phyloP scores from a whole-genome alignment of 169 alveolate species.

The Plasmodium coatneyi region DNA sequence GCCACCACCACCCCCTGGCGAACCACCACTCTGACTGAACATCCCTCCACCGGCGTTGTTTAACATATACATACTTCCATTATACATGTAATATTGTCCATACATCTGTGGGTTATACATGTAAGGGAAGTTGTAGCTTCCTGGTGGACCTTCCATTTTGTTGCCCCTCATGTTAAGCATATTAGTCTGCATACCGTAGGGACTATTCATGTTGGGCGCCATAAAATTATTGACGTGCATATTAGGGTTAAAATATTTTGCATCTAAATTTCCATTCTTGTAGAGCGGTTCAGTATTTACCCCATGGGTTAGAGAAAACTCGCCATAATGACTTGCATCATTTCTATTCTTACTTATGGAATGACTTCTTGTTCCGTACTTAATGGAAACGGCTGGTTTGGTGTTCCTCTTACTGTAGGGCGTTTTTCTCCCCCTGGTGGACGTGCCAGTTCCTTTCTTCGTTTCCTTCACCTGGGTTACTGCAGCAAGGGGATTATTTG shows the following conservation, averaged over 20 bases:
- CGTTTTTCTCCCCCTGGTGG: background rate
- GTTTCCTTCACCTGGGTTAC: background rate
- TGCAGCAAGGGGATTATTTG: background rate
- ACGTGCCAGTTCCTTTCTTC: background rate
- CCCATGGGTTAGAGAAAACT: background rate
- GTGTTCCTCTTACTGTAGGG: constrained; percentile 16
- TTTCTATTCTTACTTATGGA: constrained; percentile 9
- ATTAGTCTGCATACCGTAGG: constrained; percentile 10
- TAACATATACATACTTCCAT: constrained; percentile 54
- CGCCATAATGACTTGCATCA: background rate
- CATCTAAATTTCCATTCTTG: constrained; percentile 14
- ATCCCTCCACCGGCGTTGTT: background rate
- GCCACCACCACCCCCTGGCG: background rate
- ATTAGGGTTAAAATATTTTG: constrained; percentile 39
- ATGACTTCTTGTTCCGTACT: constrained; percentile 65
- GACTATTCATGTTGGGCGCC: background rate
- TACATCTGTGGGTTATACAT: constrained; percentile 42
- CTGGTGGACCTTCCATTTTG: background rate
- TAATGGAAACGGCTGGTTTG: constrained; percentile 34
- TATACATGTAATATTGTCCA: constrained; percentile 65
- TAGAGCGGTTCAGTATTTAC: constrained; percentile 1
- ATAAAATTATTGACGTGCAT: constrained; percentile 22
- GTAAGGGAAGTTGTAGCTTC: constrained; percentile 29
- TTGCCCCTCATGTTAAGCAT: background rate
- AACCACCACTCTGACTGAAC: background rate